Evolutionary conservation across 1,284 basidiomycete genomes (phyloP).

Genomic region (Rhizopogon parksii): DNA sequence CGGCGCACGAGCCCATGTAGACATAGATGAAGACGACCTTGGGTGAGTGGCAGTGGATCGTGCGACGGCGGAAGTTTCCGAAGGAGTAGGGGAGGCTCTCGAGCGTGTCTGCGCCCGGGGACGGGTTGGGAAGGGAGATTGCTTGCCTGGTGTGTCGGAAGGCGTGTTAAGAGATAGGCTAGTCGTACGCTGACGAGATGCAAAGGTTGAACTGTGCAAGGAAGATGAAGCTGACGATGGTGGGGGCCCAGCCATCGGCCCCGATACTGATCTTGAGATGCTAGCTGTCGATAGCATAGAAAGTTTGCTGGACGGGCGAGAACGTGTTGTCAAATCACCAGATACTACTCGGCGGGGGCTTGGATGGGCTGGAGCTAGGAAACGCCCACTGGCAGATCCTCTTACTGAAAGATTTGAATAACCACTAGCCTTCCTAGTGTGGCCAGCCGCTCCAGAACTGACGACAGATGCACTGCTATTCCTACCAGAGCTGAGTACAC

Average conservation of each 20-base stretch:
- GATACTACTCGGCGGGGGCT: conserved; percentile 44
- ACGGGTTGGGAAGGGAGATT: conserved; percentile 31
- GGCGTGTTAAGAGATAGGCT: conserved; percentile 46
- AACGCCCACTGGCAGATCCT: conserved; percentile 33
- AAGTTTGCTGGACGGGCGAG: conserved; percentile 27
- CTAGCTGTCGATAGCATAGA: conserved; percentile 24
- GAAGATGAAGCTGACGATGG: conserved; percentile 29
- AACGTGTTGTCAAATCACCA: conserved; percentile 34
- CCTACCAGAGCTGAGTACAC: conserved; percentile 52
- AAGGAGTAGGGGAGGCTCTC: conserved; percentile 51
- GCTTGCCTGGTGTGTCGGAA: conserved; percentile 28
- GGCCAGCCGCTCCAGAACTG: conserved; percentile 21
- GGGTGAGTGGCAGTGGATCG: conserved; percentile 31
- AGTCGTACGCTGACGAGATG: conserved; percentile 71
- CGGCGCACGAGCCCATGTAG: conserved; percentile 65
- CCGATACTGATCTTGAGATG: conserved; percentile 27
- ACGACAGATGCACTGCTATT: conserved; percentile 37
- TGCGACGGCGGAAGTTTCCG: conserved; percentile 41
- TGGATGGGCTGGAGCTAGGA: conserved; percentile 42
- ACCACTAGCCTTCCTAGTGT: conserved; percentile 31
- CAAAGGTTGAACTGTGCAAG: conserved; percentile 59
- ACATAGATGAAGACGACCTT: conserved; percentile 39
- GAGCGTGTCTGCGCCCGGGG: conserved; percentile 39
- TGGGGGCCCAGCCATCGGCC: conserved; percentile 25
- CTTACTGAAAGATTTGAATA: conserved; percentile 50